These are phyloP conservation scores for Biscogniauxia mediterranea DNA, from an alignment of 2,329 filamentous ascomycete species.

Conservation along the genomic window DNA sequence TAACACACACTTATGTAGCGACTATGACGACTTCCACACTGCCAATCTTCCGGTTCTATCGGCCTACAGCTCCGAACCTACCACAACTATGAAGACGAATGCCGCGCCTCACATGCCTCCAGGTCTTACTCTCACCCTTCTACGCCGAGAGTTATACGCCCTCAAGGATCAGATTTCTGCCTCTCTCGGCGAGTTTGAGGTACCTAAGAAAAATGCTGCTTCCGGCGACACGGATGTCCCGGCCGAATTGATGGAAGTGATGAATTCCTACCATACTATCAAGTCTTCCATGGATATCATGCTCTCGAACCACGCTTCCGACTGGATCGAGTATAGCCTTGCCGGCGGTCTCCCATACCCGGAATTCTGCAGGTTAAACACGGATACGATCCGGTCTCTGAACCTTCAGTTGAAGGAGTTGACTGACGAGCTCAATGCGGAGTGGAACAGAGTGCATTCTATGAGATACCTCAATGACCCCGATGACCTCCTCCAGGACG, in stretches of 20 bases:
- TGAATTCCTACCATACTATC: constrained; percentile 13
- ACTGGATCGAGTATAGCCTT: constrained; percentile 23
- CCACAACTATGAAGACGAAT: background rate
- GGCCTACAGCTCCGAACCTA: background rate
- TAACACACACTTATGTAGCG: constrained; percentile 10
- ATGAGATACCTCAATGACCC: constrained; percentile 13
- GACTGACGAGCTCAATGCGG: constrained; percentile 15
- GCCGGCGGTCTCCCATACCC: constrained; percentile 18
- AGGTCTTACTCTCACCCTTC: constrained; percentile 7
- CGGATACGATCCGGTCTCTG: constrained; percentile 23
- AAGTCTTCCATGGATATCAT: constrained; percentile 18
- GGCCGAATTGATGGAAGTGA: background rate
- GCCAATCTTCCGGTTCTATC: constrained; percentile 1
- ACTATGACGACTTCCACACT: constrained; percentile 23
- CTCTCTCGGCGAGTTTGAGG: constrained; percentile 16
- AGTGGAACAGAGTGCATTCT: constrained; percentile 1
- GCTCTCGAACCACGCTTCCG: constrained; percentile 23
- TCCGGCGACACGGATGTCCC: background rate
- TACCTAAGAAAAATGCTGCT: constrained; percentile 2
- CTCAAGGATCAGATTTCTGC: constrained; percentile 25
- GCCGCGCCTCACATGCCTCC: background rate
- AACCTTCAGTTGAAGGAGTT: constrained; percentile 22
- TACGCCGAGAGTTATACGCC: constrained; percentile 22
- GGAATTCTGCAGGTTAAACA: constrained; percentile 24
- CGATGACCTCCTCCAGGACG: constrained; percentile 2